These are phyloP conservation scores for Lunasporangiospora selenospora DNA, from an alignment of 192 early-diverging fungal genomes.

Conservation along the genomic window DNA sequence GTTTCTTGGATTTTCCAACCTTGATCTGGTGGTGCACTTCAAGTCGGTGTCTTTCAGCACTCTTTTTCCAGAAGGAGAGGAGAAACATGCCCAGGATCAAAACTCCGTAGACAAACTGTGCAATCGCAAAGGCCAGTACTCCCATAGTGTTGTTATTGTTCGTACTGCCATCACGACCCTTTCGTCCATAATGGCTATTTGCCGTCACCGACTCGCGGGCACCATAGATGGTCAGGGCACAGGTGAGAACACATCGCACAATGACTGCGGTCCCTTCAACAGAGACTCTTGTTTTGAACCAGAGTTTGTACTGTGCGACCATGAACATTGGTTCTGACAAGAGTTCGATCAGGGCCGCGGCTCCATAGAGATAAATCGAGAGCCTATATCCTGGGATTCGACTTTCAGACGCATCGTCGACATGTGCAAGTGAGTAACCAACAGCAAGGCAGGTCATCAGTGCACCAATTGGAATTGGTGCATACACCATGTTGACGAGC, in stretches of 20 bases:
- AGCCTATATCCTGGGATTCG: conserved; percentile 56
- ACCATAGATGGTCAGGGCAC: conserved; percentile 66
- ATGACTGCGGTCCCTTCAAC: conserved; percentile 86
- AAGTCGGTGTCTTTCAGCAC: conserved; percentile 11
- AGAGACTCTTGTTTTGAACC: conserved; percentile 79
- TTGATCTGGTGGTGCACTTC: background rate
- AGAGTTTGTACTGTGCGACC: conserved; percentile 68
- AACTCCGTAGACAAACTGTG: conserved; percentile 77
- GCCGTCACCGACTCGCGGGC: conserved; percentile 16
- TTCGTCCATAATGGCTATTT: too few species aligned
- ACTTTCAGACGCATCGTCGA: conserved; percentile 13
- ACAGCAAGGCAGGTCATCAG: conserved; percentile 63
- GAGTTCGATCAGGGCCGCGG: conserved; percentile 84
- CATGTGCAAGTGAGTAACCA: conserved; percentile 57
- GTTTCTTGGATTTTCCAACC: conserved; percentile 11
- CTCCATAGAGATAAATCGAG: conserved; percentile 70
- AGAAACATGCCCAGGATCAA: conserved; percentile 65
- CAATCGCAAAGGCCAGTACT: conserved; percentile 80
- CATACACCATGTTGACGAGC: conserved; percentile 75
- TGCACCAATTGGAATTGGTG: conserved; percentile 69
- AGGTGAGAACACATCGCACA: conserved; percentile 73
- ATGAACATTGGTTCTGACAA: conserved; percentile 88
- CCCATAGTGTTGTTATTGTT: conserved; percentile 56
- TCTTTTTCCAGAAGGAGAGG: conserved; percentile 41
- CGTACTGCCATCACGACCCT: too few species aligned